Percentiles rank a stretch among this genome's conserved stretches.
phyloP scores from a whole-genome alignment of 768 basidiomycete genomes.

The Lactarius sp. region DNA sequence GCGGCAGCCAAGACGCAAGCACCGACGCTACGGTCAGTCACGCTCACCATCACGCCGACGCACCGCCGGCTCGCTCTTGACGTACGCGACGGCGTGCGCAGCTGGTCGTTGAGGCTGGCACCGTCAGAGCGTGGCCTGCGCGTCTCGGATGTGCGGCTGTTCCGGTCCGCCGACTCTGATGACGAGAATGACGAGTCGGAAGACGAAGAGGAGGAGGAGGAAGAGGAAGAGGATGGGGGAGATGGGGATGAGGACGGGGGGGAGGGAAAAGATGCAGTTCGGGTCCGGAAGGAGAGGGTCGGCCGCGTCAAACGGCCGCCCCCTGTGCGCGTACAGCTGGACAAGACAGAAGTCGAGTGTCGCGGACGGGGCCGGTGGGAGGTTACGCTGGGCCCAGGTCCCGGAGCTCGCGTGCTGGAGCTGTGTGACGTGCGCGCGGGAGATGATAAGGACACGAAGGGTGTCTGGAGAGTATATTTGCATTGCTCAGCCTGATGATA shows the following conservation, averaged over 20 bases:
- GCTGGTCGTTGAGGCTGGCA: conserved; percentile 63
- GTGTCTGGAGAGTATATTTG: conserved; percentile 21
- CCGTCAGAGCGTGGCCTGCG: conserved; percentile 52
- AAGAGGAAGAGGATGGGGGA: conserved; percentile 27
- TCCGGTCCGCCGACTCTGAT: conserved; percentile 55
- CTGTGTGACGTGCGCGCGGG: conserved; percentile 42
- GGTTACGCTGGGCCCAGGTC: conserved; percentile 52
- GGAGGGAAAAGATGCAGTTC: background rate
- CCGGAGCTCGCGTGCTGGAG: conserved; percentile 51
- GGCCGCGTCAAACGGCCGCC: conserved; percentile 26
- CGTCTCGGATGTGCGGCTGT: conserved; percentile 49
- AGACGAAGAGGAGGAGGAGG: conserved; percentile 40
- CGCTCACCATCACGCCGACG: conserved; percentile 40
- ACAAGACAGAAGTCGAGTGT: conserved; percentile 46
- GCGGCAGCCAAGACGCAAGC: conserved; percentile 24
- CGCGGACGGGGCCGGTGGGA: conserved; percentile 53
- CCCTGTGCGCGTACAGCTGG: conserved; percentile 51
- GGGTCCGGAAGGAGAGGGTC: conserved; percentile 35
- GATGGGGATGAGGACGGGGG: background rate
- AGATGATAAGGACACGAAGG: conserved; percentile 6
- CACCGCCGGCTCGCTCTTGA: conserved; percentile 58
- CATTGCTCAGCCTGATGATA: conserved; percentile 4
- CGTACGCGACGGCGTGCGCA: conserved; percentile 64
- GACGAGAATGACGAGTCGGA: conserved; percentile 56
- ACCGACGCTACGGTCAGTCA: conserved; percentile 27